phyloP scores from a whole-genome alignment of 2,329 filamentous ascomycete species.

The Hymenoscyphus albidus region DNA sequence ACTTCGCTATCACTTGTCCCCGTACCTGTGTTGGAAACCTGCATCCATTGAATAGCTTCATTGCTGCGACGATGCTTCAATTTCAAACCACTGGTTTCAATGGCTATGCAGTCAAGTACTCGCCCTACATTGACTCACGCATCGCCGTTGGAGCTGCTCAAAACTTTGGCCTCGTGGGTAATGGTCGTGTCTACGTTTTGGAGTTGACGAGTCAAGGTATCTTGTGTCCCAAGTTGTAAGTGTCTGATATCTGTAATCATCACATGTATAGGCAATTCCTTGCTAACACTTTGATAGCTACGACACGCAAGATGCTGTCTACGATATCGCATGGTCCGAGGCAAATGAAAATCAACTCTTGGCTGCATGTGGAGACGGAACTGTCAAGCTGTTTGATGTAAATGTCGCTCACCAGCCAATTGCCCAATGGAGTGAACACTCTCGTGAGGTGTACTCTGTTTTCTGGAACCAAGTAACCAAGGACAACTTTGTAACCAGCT shows the following conservation, averaged over 20 bases:
- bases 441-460: constrained; percentile 86
- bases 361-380: constrained; percentile 86
- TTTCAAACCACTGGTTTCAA: constrained; percentile 93
- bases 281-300: constrained; percentile 53
- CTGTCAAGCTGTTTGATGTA: constrained; percentile 90
- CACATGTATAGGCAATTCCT: neutral
- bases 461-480: constrained; percentile 91
- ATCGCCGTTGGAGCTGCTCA: constrained; percentile 86
- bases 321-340: constrained; percentile 93
- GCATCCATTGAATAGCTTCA: neutral
- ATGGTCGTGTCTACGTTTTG: constrained; percentile 83
- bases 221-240: constrained; percentile 75
- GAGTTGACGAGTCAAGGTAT: constrained; percentile 80
- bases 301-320: constrained; percentile 95
- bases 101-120: constrained; percentile 96
- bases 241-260: neutral
- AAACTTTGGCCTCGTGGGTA: constrained; percentile 96
- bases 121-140: constrained; percentile 93
- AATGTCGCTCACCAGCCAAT: constrained; percentile 77
- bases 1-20: no score
- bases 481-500: constrained; percentile 83
- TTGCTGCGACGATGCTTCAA: constrained; percentile 66
- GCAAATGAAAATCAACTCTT: constrained; percentile 93
- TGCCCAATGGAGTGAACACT: constrained; percentile 90
- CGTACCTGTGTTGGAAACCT: neutral